phyloP scores from a whole-genome alignment of 257 asterid genomes.

The Ilex aquifolium region DNA sequence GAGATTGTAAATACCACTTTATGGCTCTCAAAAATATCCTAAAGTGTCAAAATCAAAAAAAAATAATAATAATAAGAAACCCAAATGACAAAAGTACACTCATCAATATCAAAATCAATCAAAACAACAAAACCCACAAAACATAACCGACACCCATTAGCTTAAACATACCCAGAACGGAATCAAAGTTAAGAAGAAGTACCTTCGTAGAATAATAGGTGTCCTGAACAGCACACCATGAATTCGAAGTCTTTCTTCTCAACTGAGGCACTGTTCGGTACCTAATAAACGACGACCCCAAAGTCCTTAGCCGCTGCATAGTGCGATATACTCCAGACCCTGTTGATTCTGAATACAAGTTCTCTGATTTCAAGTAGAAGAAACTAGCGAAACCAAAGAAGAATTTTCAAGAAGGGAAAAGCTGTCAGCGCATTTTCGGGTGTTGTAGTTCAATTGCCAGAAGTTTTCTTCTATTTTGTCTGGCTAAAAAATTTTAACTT shows the following conservation, averaged over 20 bases:
- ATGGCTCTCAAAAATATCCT: slow-evolving; percentile 89
- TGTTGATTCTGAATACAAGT: background rate
- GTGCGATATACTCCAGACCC: slow-evolving; percentile 22
- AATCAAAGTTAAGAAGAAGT: background rate
- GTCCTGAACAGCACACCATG: slow-evolving; percentile 59
- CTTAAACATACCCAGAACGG: too few relatives aligned
- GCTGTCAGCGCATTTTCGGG: too few relatives aligned
- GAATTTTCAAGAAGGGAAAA: too few relatives aligned
- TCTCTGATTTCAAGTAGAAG: too few relatives aligned
- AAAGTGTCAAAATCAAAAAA: slow-evolving; percentile 15
- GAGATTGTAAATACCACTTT: slow-evolving; percentile 73
- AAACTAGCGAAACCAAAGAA: too few relatives aligned
- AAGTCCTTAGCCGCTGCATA: slow-evolving; percentile 54
- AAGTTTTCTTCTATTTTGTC: too few relatives aligned
- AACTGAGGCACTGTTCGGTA: slow-evolving; percentile 31
- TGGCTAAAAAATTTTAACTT: too few relatives aligned
- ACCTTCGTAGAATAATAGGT: slow-evolving; percentile 67
- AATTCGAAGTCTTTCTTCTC: slow-evolving; percentile 49
- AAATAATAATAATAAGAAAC: background rate
- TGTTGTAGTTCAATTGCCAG: too few relatives aligned
- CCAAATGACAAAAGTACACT: background rate
- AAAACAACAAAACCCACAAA: background rate
- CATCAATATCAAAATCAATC: slow-evolving; percentile 2
- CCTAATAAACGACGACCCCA: slow-evolving; percentile 37
- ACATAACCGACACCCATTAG: background rate